Evolutionary conservation across 1,139 yeast genomes (phyloP), one percentile per base, ranked within the genome.

Genomic region (Taphrina deformans): DNA sequence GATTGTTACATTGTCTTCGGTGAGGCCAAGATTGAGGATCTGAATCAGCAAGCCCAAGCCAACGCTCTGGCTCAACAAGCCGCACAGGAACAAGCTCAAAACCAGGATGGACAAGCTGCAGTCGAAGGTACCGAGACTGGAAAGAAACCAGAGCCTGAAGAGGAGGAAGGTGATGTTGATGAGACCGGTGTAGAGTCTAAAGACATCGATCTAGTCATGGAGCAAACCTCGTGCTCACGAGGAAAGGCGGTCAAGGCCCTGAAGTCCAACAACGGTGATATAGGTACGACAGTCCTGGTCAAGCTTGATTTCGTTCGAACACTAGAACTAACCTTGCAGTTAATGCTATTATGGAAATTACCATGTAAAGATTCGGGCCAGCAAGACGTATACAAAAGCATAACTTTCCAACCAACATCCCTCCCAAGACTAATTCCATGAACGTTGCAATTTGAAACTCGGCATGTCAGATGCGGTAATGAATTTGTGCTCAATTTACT

Each of bases 1-100:
- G 97, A 97, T 77, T 87, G 96, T 74, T 93, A 88, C 82, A 87
- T 93, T 74, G 97, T 93, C 71, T 92, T 93, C 75, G 99, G 99
- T 80, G 98, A 92, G 81, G 96, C 97, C 77, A 89, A 90, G 85
- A 89, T 89, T 72, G 97, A 91, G 78, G 96, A 90, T 81, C 80
- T 88, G 79, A 86, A 86, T 81, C 85, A 88, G 80, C 80, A 82
- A 73, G 87, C 87, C 70, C 79, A 76, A 70, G 69, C 71, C 55
- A 67, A 69, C 35, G 66, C 71, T 48, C 67, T 69, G 62, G 76
- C 75, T 59, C 72, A 73, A 69, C 66, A 65, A 50, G 67, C 67
- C 45, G 70, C 72, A 40, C 72, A 71, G 48, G 71, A 71, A 64
- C 68, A 67, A 45, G 71, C 71, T 50, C 83, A 82, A 9, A 84